Evolutionary conservation across 495 filamentous ascomycete species (phyloP).

Genomic region (Niebla homalea): DNA sequence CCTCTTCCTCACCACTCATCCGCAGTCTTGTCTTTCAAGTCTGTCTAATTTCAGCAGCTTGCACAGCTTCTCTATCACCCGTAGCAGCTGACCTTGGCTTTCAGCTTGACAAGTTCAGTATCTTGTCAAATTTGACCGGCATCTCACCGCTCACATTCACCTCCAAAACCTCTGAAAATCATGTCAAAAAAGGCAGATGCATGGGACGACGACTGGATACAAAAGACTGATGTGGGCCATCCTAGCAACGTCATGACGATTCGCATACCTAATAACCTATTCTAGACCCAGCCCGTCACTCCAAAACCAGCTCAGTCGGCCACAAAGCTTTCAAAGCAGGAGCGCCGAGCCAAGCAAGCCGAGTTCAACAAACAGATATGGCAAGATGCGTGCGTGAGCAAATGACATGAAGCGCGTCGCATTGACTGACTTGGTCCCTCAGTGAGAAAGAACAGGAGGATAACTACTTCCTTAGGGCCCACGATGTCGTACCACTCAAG

Average conservation of each 20-base stretch:
- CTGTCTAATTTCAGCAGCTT: too few relatives aligned
- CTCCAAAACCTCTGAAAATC: slow-evolving; percentile 8
- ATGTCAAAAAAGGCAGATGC: slow-evolving; percentile 50
- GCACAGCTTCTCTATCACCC: too few relatives aligned
- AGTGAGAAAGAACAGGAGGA: slow-evolving; percentile 46
- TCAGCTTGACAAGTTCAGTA: too few relatives aligned
- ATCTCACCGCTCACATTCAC: slow-evolving; percentile 5
- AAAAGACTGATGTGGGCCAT: slow-evolving; percentile 51
- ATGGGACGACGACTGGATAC: slow-evolving; percentile 88
- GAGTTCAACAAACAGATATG: slow-evolving; percentile 75
- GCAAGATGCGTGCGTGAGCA: slow-evolving; percentile 62
- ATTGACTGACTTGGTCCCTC: background rate
- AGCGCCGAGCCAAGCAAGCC: slow-evolving; percentile 65
- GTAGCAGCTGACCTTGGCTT: too few relatives aligned
- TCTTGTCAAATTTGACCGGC: slow-evolving; percentile 8
- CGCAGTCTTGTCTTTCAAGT: too few relatives aligned
- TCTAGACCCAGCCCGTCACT: slow-evolving; percentile 15
- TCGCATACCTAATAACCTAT: background rate
- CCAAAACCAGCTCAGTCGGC: slow-evolving; percentile 12
- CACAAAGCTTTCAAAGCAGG: slow-evolving; percentile 52
- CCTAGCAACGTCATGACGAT: background rate
- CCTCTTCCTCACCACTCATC: too few relatives aligned
- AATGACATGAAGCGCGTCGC: background rate
- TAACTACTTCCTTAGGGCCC: slow-evolving; percentile 60
- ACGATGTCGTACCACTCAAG: slow-evolving; percentile 53